Percentiles rank a stretch among this genome's conserved stretches.
These are phyloP conservation scores for Hordeum marinum DNA, from an alignment of 176 grass and related monocot species.

Conservation along the genomic window DNA sequence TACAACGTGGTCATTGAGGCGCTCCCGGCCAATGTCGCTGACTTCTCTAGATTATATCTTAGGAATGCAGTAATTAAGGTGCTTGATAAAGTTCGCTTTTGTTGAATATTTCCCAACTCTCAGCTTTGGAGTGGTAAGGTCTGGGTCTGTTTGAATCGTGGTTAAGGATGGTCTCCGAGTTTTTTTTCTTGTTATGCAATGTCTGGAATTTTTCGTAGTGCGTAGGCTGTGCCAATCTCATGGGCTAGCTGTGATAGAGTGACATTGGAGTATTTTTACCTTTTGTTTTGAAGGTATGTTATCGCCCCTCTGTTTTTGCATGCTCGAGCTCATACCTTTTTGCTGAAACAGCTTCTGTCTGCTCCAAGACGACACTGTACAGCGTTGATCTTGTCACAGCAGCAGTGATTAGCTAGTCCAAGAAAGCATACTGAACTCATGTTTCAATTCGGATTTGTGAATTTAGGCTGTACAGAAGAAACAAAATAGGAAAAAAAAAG, in stretches of 20 bases:
- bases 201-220: constrained; percentile 40
- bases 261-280: constrained; percentile 26
- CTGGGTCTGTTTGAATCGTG: constrained; percentile 30
- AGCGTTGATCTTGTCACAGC: too few relatives aligned
- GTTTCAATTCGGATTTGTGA: too few relatives aligned
- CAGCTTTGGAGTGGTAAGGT: constrained; percentile 38
- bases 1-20: constrained; percentile 64
- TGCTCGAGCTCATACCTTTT: too few relatives aligned
- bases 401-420: too few relatives aligned
- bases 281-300: neutral
- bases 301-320: too few relatives aligned
- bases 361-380: too few relatives aligned
- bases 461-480: too few relatives aligned
- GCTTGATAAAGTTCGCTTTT: constrained; percentile 38
- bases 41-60: constrained; percentile 57
- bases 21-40: constrained; percentile 69
- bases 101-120: constrained; percentile 44
- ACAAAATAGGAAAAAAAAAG: too few relatives aligned
- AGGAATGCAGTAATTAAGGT: constrained; percentile 32
- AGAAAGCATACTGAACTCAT: too few relatives aligned
- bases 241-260: constrained; percentile 26
- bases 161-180: constrained; percentile 25
- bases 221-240: constrained; percentile 18
- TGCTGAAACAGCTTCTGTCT: too few relatives aligned
- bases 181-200: constrained; percentile 22